Conservation (phyloP, 257 asterid genomes). For the Solanum clarkiae region DNA sequence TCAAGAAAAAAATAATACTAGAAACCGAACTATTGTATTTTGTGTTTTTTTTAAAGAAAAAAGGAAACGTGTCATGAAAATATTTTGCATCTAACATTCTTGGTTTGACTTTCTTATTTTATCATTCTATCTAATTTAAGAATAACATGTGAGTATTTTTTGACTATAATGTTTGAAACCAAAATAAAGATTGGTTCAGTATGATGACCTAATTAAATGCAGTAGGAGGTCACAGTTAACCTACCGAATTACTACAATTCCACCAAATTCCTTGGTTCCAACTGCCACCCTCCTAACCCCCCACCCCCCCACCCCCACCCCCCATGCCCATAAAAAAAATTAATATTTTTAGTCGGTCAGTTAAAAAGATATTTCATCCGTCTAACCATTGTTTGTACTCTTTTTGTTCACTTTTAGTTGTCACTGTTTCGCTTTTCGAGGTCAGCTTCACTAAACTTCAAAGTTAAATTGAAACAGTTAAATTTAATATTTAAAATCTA, state of each 20-base stretch:
- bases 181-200: not conserved
- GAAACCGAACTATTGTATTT: not conserved
- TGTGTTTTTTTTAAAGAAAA: not conserved
- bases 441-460: no score
- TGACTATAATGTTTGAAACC: not conserved
- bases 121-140: not conserved
- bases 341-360: not conserved
- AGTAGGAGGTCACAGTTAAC: not conserved
- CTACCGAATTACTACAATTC: not conserved
- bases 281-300: not conserved
- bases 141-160: not conserved
- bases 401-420: no score
- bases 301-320: no score
- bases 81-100: not conserved
- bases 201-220: not conserved
- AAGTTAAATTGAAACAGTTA: no score
- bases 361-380: not conserved
- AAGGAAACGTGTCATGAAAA: not conserved
- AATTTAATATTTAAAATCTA: no score
- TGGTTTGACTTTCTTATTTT: not conserved
- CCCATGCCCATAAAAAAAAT: not conserved
- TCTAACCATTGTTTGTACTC: no score
- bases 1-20: not conserved
- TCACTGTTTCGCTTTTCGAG: no score
- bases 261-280: not conserved